Conservation (phyloP, 192 early-diverging fungal species). For the Coemansia sp. region DNA sequence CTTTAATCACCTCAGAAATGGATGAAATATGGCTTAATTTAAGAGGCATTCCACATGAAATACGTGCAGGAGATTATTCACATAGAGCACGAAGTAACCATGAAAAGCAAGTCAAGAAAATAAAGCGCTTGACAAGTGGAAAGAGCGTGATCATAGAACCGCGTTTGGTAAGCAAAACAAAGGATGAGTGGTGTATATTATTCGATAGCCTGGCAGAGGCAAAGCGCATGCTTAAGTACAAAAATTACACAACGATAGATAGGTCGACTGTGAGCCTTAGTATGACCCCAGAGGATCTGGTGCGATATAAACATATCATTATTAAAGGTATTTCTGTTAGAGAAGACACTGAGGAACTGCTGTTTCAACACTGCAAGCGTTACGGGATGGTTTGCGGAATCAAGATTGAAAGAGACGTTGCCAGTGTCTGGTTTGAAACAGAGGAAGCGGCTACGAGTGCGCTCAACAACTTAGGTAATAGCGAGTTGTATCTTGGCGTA, state of each 20-base stretch:
- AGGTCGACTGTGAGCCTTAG: conserved; percentile 14
- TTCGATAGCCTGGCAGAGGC: conserved; percentile 11
- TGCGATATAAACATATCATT: conserved; percentile 7
- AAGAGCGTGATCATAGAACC: conserved; percentile 10
- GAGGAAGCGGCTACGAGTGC: conserved; percentile 3
- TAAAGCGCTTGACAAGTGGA: conserved; percentile 1
- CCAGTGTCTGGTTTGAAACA: conserved; percentile 21
- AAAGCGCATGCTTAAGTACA: conserved; percentile 3
- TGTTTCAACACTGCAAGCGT: conserved; percentile 15
- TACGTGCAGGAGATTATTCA: too few species aligned
- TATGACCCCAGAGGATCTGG: conserved; percentile 12
- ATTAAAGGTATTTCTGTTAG: not conserved
- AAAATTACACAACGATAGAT: conserved; percentile 16
- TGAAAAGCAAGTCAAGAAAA: conserved; percentile 9
- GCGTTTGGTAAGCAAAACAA: not conserved
- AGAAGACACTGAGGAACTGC: conserved; percentile 4
- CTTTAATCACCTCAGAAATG: conserved; percentile 7
- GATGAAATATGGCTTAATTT: conserved; percentile 31
- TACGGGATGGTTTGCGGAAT: conserved; percentile 27
- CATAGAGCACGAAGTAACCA: too few species aligned
- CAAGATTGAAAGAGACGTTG: not conserved
- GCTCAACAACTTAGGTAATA: not conserved
- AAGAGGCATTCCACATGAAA: conserved; percentile 15
- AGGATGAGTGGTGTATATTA: conserved; percentile 9
- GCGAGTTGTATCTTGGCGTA: conserved; percentile 4